Conservation (phyloP, 1,284 basidiomycete genomes). For the Cystobasidiaceae sp. region DNA sequence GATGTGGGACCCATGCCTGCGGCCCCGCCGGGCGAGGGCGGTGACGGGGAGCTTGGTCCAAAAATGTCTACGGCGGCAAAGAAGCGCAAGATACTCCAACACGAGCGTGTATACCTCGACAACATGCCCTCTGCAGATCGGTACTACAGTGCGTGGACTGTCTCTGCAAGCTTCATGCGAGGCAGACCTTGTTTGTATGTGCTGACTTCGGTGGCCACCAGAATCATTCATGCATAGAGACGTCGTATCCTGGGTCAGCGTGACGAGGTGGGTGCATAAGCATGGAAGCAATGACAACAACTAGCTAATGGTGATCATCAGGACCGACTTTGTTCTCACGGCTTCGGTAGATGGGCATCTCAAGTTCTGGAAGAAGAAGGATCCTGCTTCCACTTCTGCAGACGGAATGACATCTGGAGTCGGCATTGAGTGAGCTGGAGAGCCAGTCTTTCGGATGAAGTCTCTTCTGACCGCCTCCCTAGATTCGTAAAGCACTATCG, state of each 20-base stretch:
- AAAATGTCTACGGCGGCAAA: constrained; percentile 43
- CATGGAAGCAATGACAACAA: background rate
- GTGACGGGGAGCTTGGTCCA: constrained; percentile 47
- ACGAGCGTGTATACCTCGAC: constrained; percentile 79
- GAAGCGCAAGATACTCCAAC: constrained; percentile 56
- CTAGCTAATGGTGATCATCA: constrained; percentile 45
- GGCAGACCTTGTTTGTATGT: background rate
- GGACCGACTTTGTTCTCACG: constrained; percentile 88
- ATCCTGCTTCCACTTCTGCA: constrained; percentile 5
- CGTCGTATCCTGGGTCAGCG: constrained; percentile 75
- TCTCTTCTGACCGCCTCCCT: constrained; percentile 57
- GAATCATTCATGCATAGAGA: constrained; percentile 99
- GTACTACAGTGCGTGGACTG: constrained; percentile 56
- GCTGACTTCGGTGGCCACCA: background rate
- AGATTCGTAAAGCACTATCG: constrained; percentile 87
- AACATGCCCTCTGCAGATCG: constrained; percentile 87
- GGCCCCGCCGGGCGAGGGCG: constrained; percentile 42
- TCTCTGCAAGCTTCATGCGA: background rate
- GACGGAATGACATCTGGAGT: constrained; percentile 10
- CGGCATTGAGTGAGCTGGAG: constrained; percentile 6
- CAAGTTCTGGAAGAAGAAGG: constrained; percentile 99
- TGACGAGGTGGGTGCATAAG: constrained; percentile 62
- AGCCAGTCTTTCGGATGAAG: background rate
- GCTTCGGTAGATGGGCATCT: constrained; percentile 92
- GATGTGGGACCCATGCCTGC: constrained; percentile 49